These are phyloP conservation scores for Nicotiana otophora DNA, from an alignment of 257 asterid genomes.

Conservation along the genomic window DNA sequence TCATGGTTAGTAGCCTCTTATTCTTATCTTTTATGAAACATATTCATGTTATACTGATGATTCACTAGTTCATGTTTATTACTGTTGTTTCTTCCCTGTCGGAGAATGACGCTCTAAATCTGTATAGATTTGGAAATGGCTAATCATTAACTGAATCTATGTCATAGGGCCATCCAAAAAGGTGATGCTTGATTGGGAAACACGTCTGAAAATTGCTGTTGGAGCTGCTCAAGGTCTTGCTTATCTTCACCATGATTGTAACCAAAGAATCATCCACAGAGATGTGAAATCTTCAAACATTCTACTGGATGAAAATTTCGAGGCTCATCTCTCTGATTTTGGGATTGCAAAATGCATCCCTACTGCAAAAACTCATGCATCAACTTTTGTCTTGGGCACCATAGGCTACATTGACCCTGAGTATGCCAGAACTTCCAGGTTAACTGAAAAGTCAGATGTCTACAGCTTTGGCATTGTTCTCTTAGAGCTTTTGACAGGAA, in stretches of 20 bases:
- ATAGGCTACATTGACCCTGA: conserved; percentile 98
- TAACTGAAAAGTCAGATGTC: conserved; percentile 89
- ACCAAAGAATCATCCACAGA: conserved; percentile 80
- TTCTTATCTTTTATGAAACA: neutral
- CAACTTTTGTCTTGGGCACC: conserved; percentile 88
- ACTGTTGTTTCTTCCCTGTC: neutral
- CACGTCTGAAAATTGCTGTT: conserved; percentile 77
- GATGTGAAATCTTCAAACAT: conserved; percentile 94
- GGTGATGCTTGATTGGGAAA: conserved; percentile 96
- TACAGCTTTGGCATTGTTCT: conserved; percentile 95
- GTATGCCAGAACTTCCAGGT: conserved; percentile 85
- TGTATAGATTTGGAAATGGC: neutral
- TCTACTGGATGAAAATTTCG: conserved; percentile 76
- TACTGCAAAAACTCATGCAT: conserved; percentile 69
- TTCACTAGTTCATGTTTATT: neutral
- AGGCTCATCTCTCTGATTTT: conserved; percentile 90
- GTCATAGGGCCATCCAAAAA: conserved; percentile 66
- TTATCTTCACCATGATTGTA: conserved; percentile 94
- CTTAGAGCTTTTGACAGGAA: conserved; percentile 88
- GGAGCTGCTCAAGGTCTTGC: conserved; percentile 99
- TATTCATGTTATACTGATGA: neutral
- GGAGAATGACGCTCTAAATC: neutral
- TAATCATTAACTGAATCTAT: neutral
- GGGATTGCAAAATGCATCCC: conserved; percentile 82
- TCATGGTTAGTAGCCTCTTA: conserved; percentile 51